A percentile compares a stretch with the other conserved stretches of the same genome.
These are phyloP conservation scores for Chlorella sp. DNA, from an alignment of 139 green algal genomes.

Conservation along the genomic window DNA sequence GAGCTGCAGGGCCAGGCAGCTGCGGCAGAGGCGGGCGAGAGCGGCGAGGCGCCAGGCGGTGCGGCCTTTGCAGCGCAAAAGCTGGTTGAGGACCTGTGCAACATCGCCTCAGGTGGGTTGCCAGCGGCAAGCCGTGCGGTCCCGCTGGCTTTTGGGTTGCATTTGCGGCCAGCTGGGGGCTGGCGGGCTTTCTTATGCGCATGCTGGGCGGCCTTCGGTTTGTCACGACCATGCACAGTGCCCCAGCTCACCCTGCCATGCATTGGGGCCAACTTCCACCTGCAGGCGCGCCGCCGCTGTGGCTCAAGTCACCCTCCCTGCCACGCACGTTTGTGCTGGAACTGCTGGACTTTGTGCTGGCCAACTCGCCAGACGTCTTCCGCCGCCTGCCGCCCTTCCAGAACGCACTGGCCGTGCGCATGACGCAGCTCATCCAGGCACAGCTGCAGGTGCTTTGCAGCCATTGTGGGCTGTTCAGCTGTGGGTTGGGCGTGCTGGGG, in stretches of 20 bases:
- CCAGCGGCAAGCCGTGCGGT: neutral
- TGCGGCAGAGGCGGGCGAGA: neutral
- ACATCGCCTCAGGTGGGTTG: conserved; percentile 55
- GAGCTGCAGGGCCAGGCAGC: conserved; percentile 20
- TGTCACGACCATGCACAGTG: too few relatives aligned
- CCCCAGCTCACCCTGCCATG: too few relatives aligned
- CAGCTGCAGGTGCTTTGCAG: conserved; percentile 54
- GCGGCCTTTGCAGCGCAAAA: conserved; percentile 56
- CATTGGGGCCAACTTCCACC: too few relatives aligned
- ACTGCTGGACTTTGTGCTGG: conserved; percentile 84
- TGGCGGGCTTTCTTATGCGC: neutral
- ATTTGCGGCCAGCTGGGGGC: neutral
- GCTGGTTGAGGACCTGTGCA: conserved; percentile 72
- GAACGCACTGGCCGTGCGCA: conserved; percentile 41
- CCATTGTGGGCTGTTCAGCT: too few relatives aligned
- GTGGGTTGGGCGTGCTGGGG: too few relatives aligned
- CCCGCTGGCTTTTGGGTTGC: neutral
- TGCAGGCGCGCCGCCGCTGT: conserved; percentile 46
- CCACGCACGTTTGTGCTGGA: conserved; percentile 77
- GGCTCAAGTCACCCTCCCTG: conserved; percentile 69
- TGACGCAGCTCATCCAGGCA: conserved; percentile 55
- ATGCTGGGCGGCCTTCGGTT: too few relatives aligned
- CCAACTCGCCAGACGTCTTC: conserved; percentile 69
- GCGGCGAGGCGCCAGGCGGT: neutral
- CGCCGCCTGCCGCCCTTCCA: conserved; percentile 42